These are phyloP conservation scores for Scedosporium aurantiacum DNA, from an alignment of 2,329 filamentous ascomycete species.

Conservation along the genomic window DNA sequence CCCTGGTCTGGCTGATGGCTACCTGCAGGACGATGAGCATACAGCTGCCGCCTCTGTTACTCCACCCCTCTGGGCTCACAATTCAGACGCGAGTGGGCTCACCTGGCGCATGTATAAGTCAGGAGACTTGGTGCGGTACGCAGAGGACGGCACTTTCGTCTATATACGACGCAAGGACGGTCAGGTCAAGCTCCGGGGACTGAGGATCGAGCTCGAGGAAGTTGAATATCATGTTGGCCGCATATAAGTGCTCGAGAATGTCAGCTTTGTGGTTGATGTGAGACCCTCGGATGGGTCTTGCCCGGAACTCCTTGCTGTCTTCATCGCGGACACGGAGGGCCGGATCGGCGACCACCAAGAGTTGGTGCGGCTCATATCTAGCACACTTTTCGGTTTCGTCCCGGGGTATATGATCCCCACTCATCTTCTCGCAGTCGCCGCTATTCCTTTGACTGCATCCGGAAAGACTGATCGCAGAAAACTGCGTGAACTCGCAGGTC, in stretches of 20 bases:
- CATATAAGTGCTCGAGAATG: background rate
- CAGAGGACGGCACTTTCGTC: constrained; percentile 24
- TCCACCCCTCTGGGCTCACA: constrained; percentile 40
- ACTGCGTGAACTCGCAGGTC: background rate
- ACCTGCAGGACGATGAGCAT: constrained; percentile 5
- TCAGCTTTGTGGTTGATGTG: background rate
- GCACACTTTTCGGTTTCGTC: background rate
- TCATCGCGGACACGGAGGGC: background rate
- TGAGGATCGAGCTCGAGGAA: constrained; percentile 35
- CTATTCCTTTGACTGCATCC: background rate
- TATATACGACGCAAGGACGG: constrained; percentile 43
- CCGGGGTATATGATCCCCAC: background rate
- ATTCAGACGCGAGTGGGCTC: constrained; percentile 13
- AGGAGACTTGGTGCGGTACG: constrained; percentile 33
- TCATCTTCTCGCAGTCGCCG: background rate
- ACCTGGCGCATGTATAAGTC: constrained; percentile 30
- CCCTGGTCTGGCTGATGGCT: constrained; percentile 9
- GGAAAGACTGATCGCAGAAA: background rate
- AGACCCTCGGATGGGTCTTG: background rate
- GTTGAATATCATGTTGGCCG: constrained; percentile 36
- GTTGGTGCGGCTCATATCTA: background rate
- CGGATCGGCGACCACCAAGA: background rate
- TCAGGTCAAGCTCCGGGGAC: constrained; percentile 46
- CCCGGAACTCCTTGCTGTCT: background rate
- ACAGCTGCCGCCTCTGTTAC: constrained; percentile 40